Base-by-base conservation (phyloP, 371 early-diverging fungal genomes). In the Syncephalastrum monosporum region DNA sequence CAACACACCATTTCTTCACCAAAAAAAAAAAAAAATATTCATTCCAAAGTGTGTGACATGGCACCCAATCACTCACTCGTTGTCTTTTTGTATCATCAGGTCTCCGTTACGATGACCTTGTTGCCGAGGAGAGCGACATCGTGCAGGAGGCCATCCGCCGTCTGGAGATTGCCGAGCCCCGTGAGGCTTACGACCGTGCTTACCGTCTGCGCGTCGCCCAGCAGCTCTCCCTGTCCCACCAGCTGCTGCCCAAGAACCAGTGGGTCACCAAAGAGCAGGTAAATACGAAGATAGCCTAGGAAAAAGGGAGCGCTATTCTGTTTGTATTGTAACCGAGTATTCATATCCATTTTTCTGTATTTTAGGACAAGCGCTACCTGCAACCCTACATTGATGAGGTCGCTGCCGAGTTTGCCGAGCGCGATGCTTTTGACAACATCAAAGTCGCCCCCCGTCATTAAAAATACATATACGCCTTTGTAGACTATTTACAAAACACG, bases 131-230 rank as follows among this genome's bases (percentile, higher is more conserved):
- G 71, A 87, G 79, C 52, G 86, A 84, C 19, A 68, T 92, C 42
- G 89, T 92, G 46, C 81, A 88, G 68, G 92, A 93, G 74, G 98
- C 98, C 27, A 71, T 98, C 53, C 80, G 88, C 61, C 90, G 98
- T 47, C 82, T 98, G 27, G 84, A 90, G 29, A 86, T 82, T 42
- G 69, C 74, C 42, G 68, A 74, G 16, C 80, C 80, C 33, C 70
- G 85, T 29, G 93, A 88, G 60, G 74, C 74, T 27, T 83, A 85
- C 65, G 89, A 81, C 55, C 90, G 97, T 68, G 78, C 83, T 57
- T 94, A 85, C 79, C 93, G 98, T 65, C 81, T 90, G 69, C 84
- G 89, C 65, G 75, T 87, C 48, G 96, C 96, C 19, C 82, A 87
- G 73, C 89, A 91, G 74, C 82, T 84, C 59, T 88, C 90, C 33